Conservation (phyloP, 164 flowering plant genomes). For the Magnolia changhungtana region DNA sequence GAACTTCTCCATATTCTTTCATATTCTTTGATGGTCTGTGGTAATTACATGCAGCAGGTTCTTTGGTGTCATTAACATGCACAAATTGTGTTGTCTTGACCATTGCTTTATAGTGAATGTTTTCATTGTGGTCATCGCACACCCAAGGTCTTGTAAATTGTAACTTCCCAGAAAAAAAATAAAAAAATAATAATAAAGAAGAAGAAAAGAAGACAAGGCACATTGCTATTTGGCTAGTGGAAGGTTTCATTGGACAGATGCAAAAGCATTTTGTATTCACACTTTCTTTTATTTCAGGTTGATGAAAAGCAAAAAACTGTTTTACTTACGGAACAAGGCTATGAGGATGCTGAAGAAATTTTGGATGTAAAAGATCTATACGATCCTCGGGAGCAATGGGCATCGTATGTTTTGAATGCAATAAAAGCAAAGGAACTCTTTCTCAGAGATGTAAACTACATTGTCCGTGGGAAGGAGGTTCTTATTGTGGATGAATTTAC, state of each 20-base stretch:
- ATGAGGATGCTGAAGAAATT: conserved; percentile 97
- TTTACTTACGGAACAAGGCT: conserved; percentile 91
- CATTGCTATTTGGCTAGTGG: not conserved
- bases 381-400: conserved; percentile 99
- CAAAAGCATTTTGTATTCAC: not conserved
- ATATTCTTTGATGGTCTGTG: not conserved
- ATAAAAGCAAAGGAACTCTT: conserved; percentile 94
- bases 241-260: not conserved
- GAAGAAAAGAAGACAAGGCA: not conserved
- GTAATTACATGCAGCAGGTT: not conserved
- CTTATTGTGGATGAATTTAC: conserved; percentile 98
- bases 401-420: conserved; percentile 83
- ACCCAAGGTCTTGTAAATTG: not conserved
- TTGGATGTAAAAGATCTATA: conserved; percentile 84
- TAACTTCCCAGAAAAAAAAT: not conserved
- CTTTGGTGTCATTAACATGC: not conserved
- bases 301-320: conserved; percentile 95
- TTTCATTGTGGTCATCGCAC: conserved; percentile 1
- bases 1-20: not conserved
- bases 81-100: not conserved
- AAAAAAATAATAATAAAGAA: not conserved
- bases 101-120: not conserved
- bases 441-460: conserved; percentile 93
- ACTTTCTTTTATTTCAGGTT: conserved; percentile 44
- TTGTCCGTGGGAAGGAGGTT: conserved; percentile 88